phyloP scores from a whole-genome alignment of 192 early-diverging fungal species.

The Backusella sp. region DNA sequence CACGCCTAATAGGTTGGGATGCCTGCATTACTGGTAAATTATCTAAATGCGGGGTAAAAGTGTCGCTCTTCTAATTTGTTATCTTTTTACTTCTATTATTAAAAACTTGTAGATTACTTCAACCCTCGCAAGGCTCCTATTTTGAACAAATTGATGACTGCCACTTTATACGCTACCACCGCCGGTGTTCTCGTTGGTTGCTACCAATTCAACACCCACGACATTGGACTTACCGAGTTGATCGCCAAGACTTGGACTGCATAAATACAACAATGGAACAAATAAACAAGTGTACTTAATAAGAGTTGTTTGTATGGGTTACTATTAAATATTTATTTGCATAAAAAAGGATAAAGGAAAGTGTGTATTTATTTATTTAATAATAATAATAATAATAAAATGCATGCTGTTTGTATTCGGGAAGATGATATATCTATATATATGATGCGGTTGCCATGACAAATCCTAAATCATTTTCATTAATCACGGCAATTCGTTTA shows the following conservation, averaged over 20 bases:
- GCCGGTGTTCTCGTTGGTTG: constrained; percentile 77
- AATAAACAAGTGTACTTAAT: background rate
- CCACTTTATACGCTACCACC: constrained; percentile 68
- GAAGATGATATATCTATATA: background rate
- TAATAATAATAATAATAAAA: too few species aligned
- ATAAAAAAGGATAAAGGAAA: background rate
- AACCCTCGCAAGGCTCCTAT: constrained; percentile 61
- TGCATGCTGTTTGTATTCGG: background rate
- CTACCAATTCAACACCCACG: constrained; percentile 95
- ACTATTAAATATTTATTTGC: background rate
- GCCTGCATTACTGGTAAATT: constrained; percentile 36
- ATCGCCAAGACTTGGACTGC: constrained; percentile 77
- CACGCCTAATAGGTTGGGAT: constrained; percentile 26
- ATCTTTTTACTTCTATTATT: background rate
- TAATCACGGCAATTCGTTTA: background rate
- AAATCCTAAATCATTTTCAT: background rate
- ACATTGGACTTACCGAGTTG: constrained; percentile 91
- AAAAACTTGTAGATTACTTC: constrained; percentile 72
- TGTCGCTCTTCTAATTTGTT: constrained; percentile 9
- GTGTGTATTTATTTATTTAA: too few species aligned
- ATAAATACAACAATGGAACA: background rate
- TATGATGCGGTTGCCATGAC: background rate
- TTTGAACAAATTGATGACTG: constrained; percentile 60
- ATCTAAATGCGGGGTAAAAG: constrained; percentile 13
- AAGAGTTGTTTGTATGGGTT: background rate